Conservation (phyloP, 108 stramenopile species). For the Cyclotella sp. region DNA sequence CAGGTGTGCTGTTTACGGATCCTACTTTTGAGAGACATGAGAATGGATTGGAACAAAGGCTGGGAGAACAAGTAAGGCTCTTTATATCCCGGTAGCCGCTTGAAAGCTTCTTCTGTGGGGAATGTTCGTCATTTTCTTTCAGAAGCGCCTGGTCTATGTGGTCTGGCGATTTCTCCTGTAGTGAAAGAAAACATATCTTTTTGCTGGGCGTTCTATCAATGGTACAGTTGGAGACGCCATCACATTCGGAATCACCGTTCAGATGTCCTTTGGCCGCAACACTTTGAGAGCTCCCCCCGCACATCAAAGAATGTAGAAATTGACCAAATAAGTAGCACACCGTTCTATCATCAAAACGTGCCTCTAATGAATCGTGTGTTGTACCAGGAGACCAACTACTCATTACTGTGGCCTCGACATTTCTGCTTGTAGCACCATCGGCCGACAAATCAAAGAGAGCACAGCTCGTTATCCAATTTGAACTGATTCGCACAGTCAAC, state of each 20-base stretch:
- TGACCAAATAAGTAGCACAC: conserved; percentile 16
- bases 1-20: neutral
- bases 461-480: neutral
- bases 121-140: too few species aligned
- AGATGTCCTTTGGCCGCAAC: neutral
- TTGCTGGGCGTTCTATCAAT: too few species aligned
- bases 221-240: too few species aligned
- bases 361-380: neutral
- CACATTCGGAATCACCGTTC: too few species aligned
- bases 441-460: neutral
- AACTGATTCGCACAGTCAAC: neutral
- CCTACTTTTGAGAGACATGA: neutral
- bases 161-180: too few species aligned
- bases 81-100: too few species aligned
- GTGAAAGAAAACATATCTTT: too few species aligned
- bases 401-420: neutral
- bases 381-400: neutral
- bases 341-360: neutral
- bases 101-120: too few species aligned
- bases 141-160: too few species aligned
- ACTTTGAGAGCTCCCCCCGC: neutral
- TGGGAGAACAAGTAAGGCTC: too few species aligned
- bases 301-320: neutral
- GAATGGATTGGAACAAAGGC: too few species aligned
- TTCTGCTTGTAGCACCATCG: neutral